Conservation (phyloP, 345 rosid species). For the Xanthoceras sorbifolium region DNA sequence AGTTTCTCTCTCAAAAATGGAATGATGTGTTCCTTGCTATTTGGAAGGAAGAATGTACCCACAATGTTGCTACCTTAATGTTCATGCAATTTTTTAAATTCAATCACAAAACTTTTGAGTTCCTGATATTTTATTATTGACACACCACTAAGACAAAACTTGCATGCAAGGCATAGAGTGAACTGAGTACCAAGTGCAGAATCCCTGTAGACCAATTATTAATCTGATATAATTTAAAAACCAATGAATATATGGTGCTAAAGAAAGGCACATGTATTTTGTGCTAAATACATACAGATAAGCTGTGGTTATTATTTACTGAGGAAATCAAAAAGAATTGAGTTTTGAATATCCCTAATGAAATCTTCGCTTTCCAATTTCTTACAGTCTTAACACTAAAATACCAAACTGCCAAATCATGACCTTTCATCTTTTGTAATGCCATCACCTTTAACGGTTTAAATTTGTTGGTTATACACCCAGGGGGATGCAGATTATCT, state of each 20-base stretch:
- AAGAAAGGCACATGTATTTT: background rate
- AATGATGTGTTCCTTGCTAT: background rate
- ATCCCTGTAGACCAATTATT: background rate
- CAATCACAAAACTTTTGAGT: background rate
- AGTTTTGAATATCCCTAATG: background rate
- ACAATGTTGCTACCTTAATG: background rate
- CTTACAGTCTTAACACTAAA: background rate
- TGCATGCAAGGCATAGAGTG: background rate
- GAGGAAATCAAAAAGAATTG: too few relatives aligned
- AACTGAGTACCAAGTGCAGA: background rate
- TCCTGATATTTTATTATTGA: conserved; percentile 3
- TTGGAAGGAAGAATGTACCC: background rate
- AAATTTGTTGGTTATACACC: conserved; percentile 8
- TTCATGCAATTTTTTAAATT: background rate
- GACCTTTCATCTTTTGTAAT: background rate
- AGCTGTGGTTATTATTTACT: background rate
- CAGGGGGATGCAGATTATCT: conserved; percentile 84
- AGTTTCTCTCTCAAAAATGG: conserved; percentile 31
- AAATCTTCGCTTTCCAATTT: background rate
- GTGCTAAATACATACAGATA: background rate
- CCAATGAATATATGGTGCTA: background rate
- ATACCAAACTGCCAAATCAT: background rate
- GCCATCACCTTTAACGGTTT: background rate
- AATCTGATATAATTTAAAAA: background rate
- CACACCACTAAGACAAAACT: background rate